These are phyloP conservation scores for Tephrocybe rancida DNA, from an alignment of 768 basidiomycete species.

Conservation along the genomic window DNA sequence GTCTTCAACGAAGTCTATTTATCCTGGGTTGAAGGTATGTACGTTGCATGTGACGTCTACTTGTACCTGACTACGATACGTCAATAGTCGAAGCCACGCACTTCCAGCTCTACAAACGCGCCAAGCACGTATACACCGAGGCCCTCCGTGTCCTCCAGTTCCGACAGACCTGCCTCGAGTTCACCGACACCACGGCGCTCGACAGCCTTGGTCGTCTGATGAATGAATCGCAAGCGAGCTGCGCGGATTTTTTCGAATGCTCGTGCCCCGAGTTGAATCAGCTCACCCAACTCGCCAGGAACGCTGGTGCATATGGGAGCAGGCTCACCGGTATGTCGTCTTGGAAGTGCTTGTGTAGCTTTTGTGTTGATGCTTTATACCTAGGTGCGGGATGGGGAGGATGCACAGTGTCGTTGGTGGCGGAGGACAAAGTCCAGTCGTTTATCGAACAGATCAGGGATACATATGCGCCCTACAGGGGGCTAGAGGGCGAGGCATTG, in stretches of 20 bases:
- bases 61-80: not conserved
- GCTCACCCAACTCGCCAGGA: constrained; percentile 62
- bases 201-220: constrained; percentile 67
- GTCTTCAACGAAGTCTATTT: constrained; percentile 71
- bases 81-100: constrained; percentile 72
- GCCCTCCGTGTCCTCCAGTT: constrained; percentile 81
- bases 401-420: constrained; percentile 82
- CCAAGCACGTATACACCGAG: constrained; percentile 81
- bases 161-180: constrained; percentile 62
- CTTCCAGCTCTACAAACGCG: constrained; percentile 84
- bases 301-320: constrained; percentile 78
- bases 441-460: constrained; percentile 67
- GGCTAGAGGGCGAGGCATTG: constrained; percentile 58
- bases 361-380: not conserved
- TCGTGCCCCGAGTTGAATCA: constrained; percentile 79
- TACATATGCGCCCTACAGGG: constrained; percentile 66
- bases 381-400: constrained; percentile 91
- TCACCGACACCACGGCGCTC: constrained; percentile 35
- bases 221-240: constrained; percentile 78
- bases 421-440: constrained; percentile 55
- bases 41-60: not conserved
- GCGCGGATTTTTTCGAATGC: constrained; percentile 71
- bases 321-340: constrained; percentile 71
- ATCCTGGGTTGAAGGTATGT: constrained; percentile 78
- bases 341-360: not conserved